phyloP scores from a whole-genome alignment of 139 green algal genomes.

The Marvania coccoides region DNA sequence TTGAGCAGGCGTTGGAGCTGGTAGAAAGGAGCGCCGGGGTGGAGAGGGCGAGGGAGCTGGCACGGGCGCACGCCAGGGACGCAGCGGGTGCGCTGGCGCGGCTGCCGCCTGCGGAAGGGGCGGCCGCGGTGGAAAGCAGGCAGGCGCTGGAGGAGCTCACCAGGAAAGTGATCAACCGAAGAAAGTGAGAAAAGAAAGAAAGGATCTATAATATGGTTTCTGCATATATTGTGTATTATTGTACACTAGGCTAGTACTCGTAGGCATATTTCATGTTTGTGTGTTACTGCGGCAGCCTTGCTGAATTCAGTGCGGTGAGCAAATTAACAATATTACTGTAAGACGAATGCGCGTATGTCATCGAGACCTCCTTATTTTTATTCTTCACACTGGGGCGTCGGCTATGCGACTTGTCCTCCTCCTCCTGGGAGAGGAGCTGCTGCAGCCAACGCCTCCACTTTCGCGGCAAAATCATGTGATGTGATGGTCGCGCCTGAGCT shows the following conservation, averaged over 20 bases:
- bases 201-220: no score
- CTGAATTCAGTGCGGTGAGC: not conserved
- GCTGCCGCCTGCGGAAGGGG: not conserved
- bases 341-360: no score
- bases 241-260: no score
- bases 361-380: no score
- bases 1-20: constrained; percentile 13
- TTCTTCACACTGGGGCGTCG: no score
- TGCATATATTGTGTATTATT: no score
- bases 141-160: not conserved
- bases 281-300: no score
- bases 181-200: constrained; percentile 3
- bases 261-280: no score
- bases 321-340: constrained; percentile 5
- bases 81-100: not conserved
- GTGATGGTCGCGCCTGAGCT: constrained; percentile 9
- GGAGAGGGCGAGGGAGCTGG: constrained; percentile 2
- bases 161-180: not conserved
- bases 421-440: constrained; percentile 22
- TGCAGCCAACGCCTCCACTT: constrained; percentile 11
- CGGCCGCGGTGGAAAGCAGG: not conserved
- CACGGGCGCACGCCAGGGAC: not conserved
- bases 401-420: no score
- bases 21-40: constrained; percentile 12
- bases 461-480: not conserved